Percentiles rank a stretch among this genome's conserved stretches.
Evolutionary conservation across 495 filamentous ascomycete genomes (phyloP).

Genomic region (Penicilliopsis zonata): DNA sequence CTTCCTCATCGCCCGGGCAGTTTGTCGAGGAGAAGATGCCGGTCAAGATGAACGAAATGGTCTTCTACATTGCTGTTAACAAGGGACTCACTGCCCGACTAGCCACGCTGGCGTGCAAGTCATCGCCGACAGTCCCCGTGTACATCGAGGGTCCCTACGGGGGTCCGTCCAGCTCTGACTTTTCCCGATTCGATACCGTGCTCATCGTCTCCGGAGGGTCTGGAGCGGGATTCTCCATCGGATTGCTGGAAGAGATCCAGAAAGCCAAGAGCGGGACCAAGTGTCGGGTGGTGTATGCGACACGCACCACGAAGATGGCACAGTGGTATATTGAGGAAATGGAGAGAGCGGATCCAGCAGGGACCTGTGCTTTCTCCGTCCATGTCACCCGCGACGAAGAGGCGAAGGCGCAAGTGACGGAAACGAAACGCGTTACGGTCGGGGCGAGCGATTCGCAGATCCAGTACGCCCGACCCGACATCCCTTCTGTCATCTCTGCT

Average conservation of each 20-base stretch:
- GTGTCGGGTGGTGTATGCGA: conserved; percentile 21
- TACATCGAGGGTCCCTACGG: conserved; percentile 45
- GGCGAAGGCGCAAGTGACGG: conserved; percentile 19
- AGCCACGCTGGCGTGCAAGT: conserved; percentile 14
- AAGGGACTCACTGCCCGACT: conserved; percentile 32
- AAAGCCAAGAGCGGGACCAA: neutral
- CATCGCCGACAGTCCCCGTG: conserved; percentile 22
- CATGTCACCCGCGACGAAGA: conserved; percentile 2
- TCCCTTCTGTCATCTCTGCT: conserved; percentile 20
- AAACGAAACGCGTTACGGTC: neutral
- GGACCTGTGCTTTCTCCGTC: conserved; percentile 2
- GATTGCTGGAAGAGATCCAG: conserved; percentile 17
- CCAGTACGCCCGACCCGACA: conserved; percentile 21
- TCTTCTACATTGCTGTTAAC: conserved; percentile 31
- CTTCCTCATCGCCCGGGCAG: conserved; percentile 24
- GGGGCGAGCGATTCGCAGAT: neutral
- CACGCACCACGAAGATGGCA: conserved; percentile 11
- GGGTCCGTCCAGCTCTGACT: conserved; percentile 18
- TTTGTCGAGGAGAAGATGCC: conserved; percentile 7
- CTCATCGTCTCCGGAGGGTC: conserved; percentile 44
- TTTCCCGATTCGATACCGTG: conserved; percentile 18
- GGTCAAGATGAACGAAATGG: conserved; percentile 17
- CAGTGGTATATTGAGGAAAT: conserved; percentile 19
- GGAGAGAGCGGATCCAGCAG: too few relatives aligned
- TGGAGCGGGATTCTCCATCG: conserved; percentile 38